These are phyloP conservation scores for Dillenia turbinata DNA, from an alignment of 164 flowering plant genomes.

Conservation along the genomic window DNA sequence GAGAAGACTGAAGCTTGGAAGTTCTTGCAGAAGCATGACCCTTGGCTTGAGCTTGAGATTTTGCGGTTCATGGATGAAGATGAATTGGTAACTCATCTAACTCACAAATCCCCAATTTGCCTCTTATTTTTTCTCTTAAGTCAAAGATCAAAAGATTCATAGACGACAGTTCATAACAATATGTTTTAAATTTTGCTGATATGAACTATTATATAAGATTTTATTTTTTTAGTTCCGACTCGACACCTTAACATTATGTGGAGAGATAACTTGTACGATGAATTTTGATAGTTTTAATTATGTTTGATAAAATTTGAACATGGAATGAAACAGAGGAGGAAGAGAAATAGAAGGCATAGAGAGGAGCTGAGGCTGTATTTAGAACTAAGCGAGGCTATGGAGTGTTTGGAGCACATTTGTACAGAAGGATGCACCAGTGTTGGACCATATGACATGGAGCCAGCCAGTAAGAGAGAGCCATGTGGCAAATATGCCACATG, in stretches of 20 bases:
- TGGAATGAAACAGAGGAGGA: conserved; percentile 47
- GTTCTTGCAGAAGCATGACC: conserved; percentile 74
- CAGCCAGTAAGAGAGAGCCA: conserved; percentile 35
- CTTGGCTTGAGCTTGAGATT: conserved; percentile 81
- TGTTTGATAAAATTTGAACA: not conserved
- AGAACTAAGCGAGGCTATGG: conserved; percentile 92
- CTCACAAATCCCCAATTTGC: not conserved
- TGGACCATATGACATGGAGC: conserved; percentile 62
- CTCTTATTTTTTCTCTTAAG: not conserved
- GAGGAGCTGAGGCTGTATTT: conserved; percentile 53
- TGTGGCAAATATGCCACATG: conserved; percentile 69
- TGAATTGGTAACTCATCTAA: conserved; percentile 47
- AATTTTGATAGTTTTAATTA: too few species aligned
- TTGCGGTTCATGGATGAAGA: conserved; percentile 77
- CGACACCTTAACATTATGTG: too few species aligned
- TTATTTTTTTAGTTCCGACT: too few species aligned
- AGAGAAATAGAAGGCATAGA: conserved; percentile 32
- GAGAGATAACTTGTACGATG: too few species aligned
- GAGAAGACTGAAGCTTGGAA: conserved; percentile 86
- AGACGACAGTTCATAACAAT: too few species aligned
- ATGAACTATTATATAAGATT: too few species aligned
- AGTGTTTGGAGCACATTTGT: conserved; percentile 83
- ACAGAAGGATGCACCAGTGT: conserved; percentile 83
- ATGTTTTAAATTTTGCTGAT: too few species aligned
- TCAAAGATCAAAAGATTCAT: too few species aligned